Conservation (phyloP, 306 rosid species). For the Prunus armeniaca region DNA sequence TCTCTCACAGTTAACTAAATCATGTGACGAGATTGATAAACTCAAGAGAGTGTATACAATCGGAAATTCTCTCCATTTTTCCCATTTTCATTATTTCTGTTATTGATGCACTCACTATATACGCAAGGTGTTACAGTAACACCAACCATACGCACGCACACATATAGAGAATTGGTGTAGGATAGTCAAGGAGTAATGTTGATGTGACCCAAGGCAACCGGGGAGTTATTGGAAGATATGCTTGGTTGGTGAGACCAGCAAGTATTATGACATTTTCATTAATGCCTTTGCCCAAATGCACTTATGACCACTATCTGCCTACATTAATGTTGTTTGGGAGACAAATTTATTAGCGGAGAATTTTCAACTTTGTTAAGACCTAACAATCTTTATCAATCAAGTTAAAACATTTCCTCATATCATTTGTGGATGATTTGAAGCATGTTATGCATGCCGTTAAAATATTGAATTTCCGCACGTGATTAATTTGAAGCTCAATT, state of each 20-base stretch:
- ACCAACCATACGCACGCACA: no score
- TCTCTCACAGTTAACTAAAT: no score
- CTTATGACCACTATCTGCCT: background rate
- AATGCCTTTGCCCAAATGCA: background rate
- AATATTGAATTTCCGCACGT: no score
- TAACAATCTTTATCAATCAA: background rate
- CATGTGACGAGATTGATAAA: no score
- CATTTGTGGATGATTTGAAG: no score
- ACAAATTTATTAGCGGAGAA: background rate
- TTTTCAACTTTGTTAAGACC: background rate
- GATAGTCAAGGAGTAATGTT: background rate
- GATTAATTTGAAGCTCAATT: no score
- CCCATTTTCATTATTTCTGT: background rate
- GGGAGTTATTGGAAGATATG: slow-evolving; percentile 1
- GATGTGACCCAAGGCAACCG: slow-evolving; percentile 2
- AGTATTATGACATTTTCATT: background rate
- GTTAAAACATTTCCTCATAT: background rate
- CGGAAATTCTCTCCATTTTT: background rate
- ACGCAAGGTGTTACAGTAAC: no score
- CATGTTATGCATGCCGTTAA: no score
- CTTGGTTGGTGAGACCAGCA: slow-evolving; percentile 26
- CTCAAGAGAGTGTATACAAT: no score
- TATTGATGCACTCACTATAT: background rate
- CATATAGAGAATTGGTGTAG: background rate
- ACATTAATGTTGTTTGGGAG: no score